A percentile compares a stretch with the other conserved stretches of the same genome.
These are phyloP conservation scores for Piloderma croceum DNA, from an alignment of 768 basidiomycete genomes.

Conservation along the genomic window DNA sequence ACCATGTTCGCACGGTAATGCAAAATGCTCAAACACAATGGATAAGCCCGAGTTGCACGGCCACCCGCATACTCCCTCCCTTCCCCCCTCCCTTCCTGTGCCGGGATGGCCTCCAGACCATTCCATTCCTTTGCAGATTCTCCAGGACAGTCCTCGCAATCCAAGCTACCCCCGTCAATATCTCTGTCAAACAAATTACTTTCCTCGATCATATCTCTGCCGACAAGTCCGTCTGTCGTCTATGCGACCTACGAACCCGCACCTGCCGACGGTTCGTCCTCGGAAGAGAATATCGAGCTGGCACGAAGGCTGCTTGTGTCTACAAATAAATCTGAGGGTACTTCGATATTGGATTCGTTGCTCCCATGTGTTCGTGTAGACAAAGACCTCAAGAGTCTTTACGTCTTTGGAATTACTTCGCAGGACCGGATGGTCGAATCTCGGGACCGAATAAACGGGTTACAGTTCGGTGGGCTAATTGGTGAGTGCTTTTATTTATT, in stretches of 20 bases:
- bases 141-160: too few species aligned
- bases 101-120: too few species aligned
- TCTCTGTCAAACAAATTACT: constrained; percentile 38
- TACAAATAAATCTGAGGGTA: constrained; percentile 30
- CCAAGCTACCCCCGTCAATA: constrained; percentile 22
- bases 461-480: constrained; percentile 45
- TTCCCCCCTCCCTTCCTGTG: too few species aligned
- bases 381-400: constrained; percentile 39
- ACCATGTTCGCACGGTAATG: too few species aligned
- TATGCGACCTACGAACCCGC: constrained; percentile 41
- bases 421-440: constrained; percentile 25
- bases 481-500: constrained; percentile 35
- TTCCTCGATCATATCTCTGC: constrained; percentile 42
- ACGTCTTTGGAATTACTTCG: constrained; percentile 52
- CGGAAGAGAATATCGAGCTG: constrained; percentile 44
- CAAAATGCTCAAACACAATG: too few species aligned
- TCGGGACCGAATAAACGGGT: constrained; percentile 27
- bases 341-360: constrained; percentile 42
- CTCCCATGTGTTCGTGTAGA: constrained; percentile 47
- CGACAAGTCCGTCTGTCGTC: constrained; percentile 35
- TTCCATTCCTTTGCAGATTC: too few species aligned
- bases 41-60: too few species aligned
- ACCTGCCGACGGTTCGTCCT: constrained; percentile 16
- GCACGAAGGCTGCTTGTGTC: constrained; percentile 47
- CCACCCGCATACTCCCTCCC: too few species aligned